A percentile compares a stretch with the other conserved stretches of the same genome.
Evolutionary conservation across 306 rosid species (phyloP).

Genomic region (Cercis canadensis): DNA sequence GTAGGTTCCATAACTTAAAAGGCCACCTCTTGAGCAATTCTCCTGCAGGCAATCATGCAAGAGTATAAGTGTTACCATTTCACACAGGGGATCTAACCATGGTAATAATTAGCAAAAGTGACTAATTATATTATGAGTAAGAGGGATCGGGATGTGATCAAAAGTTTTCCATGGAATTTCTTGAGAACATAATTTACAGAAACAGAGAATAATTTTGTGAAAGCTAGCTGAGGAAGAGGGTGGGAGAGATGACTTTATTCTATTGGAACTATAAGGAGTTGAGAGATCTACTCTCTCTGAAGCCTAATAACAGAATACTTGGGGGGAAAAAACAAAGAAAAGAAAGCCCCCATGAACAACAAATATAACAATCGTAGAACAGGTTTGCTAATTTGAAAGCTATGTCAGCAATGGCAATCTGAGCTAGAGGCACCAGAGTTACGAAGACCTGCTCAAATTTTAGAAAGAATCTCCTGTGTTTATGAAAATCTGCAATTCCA

Average conservation of each 20-base stretch:
- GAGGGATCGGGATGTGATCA: constrained; percentile 13
- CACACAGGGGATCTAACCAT: constrained; percentile 30
- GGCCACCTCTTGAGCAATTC: constrained; percentile 46
- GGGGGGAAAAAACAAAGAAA: background rate
- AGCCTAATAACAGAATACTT: background rate
- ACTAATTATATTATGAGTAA: constrained; percentile 9
- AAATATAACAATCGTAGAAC: constrained; percentile 6
- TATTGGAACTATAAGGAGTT: too few relatives aligned
- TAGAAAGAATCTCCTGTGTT: constrained; percentile 29
- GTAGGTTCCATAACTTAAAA: constrained; percentile 45
- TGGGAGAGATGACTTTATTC: background rate
- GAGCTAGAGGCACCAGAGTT: constrained; percentile 33
- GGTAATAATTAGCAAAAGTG: constrained; percentile 20
- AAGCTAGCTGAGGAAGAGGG: constrained; percentile 19
- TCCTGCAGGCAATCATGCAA: constrained; percentile 45
- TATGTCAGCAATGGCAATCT: constrained; percentile 28
- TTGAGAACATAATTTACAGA: constrained; percentile 15
- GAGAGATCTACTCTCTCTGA: too few relatives aligned
- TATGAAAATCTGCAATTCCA: background rate
- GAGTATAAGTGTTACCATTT: constrained; percentile 31
- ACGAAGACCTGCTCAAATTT: constrained; percentile 35
- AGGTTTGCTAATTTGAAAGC: constrained; percentile 22
- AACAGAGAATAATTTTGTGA: constrained; percentile 15
- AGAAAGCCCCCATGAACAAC: background rate
- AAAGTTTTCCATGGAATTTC: constrained; percentile 32